These are phyloP conservation scores for Hypocrella siamensis DNA, from an alignment of 2,329 filamentous ascomycete species.

Conservation along the genomic window DNA sequence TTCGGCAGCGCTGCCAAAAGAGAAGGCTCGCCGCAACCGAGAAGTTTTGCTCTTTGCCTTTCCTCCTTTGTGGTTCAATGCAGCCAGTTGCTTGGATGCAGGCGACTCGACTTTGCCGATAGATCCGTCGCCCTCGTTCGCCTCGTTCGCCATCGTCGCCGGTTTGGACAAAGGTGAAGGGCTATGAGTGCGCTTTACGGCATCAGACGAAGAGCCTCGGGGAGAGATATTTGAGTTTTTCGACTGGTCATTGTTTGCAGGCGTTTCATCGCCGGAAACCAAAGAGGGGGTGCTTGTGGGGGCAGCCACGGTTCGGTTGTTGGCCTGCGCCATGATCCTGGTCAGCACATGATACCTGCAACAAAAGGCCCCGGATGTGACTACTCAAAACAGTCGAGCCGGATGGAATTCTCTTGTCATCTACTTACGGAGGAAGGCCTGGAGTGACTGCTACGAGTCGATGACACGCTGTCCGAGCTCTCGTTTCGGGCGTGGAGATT, in stretches of 20 bases:
- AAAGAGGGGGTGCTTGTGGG: constrained; percentile 38
- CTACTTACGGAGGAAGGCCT: constrained; percentile 51
- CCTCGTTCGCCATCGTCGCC: constrained; percentile 43
- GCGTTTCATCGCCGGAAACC: constrained; percentile 28
- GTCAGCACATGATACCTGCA: constrained; percentile 27
- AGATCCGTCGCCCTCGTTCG: constrained; percentile 23
- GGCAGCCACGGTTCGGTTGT: constrained; percentile 40
- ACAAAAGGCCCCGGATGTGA: too few relatives aligned
- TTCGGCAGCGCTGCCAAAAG: constrained; percentile 90
- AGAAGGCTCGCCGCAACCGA: constrained; percentile 78
- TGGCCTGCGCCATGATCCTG: constrained; percentile 32
- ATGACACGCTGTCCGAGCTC: constrained; percentile 50
- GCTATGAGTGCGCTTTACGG: constrained; percentile 46
- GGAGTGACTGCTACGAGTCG: constrained; percentile 41
- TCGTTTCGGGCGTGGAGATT: constrained; percentile 28
- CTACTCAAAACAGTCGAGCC: too few relatives aligned
- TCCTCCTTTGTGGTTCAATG: constrained; percentile 68
- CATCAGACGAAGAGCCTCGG: constrained; percentile 49
- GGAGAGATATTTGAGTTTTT: constrained; percentile 43
- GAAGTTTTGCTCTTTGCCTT: constrained; percentile 75
- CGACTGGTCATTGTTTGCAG: constrained; percentile 34
- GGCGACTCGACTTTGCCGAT: constrained; percentile 38
- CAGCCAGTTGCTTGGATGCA: constrained; percentile 70
- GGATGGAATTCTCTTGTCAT: too few relatives aligned
- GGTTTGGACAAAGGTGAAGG: constrained; percentile 64